Evolutionary conservation across 2,329 filamentous ascomycete species (phyloP).

Genomic region (Xylaria sp.): DNA sequence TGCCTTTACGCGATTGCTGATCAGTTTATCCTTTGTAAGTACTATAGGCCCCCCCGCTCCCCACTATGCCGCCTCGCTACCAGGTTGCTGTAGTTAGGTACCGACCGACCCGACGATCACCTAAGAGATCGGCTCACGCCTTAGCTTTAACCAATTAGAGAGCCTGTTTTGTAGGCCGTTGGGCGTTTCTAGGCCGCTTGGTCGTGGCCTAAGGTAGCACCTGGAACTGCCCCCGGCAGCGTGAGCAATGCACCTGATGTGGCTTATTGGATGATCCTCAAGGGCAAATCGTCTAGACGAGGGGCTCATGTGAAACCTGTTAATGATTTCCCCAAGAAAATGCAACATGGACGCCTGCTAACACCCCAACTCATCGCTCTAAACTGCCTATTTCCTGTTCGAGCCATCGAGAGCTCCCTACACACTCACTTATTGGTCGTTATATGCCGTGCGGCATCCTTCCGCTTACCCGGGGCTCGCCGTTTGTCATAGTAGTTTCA

Average conservation of each 20-base stretch:
- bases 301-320: conserved; percentile 8
- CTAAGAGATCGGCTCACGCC: conserved; percentile 1
- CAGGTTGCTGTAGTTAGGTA: conserved; percentile 6
- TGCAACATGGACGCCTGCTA: conserved; percentile 18
- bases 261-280: conserved; percentile 12
- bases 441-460: conserved; percentile 6
- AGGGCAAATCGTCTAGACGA: conserved; percentile 9
- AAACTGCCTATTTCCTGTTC: conserved; percentile 24
- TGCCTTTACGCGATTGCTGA: neutral
- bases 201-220: neutral
- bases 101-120: conserved; percentile 15
- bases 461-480: conserved; percentile 27
- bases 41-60: neutral
- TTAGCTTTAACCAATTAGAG: conserved; percentile 8
- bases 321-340: neutral
- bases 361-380: conserved; percentile 6
- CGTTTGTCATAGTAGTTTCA: conserved; percentile 21
- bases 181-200: neutral
- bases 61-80: neutral
- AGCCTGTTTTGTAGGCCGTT: neutral
- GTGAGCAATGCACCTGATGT: neutral
- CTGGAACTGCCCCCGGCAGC: conserved; percentile 17
- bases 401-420: conserved; percentile 16
- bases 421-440: conserved; percentile 26
- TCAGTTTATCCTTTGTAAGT: neutral